Conservation (phyloP, 192 early-diverging fungal genomes). For the Coemansia nantahalensis region DNA sequence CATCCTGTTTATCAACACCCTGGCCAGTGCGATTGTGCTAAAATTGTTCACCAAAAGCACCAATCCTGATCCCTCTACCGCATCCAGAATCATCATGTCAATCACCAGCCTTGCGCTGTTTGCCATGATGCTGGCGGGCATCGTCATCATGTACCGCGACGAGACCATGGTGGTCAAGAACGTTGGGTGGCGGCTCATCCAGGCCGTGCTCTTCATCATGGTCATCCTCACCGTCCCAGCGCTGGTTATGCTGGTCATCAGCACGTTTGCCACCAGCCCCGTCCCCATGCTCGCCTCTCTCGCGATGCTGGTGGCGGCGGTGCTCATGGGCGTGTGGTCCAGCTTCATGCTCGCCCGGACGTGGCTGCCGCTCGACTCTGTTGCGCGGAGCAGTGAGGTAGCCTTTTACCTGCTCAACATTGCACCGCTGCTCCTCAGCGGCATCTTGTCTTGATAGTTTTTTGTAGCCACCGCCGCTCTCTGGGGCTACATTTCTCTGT, state of each 20-base stretch:
- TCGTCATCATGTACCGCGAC: neutral
- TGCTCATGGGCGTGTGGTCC: constrained; percentile 14
- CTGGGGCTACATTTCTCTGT: too few relatives aligned
- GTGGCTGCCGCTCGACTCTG: constrained; percentile 10
- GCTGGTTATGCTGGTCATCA: neutral
- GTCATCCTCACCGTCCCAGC: neutral
- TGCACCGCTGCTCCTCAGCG: neutral
- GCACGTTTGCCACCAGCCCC: neutral
- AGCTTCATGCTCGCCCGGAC: constrained; percentile 22
- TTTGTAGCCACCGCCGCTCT: too few relatives aligned
- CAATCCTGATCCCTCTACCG: too few relatives aligned
- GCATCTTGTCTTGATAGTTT: too few relatives aligned
- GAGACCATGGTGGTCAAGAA: too few relatives aligned
- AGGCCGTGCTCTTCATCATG: constrained; percentile 1
- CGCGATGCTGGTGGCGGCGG: neutral
- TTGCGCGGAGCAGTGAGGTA: constrained; percentile 19
- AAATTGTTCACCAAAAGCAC: too few relatives aligned
- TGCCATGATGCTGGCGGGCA: neutral
- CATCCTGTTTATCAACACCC: neutral
- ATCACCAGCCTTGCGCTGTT: neutral
- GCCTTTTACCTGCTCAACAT: constrained; percentile 13
- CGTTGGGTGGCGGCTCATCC: constrained; percentile 2
- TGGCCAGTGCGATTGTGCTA: too few relatives aligned
- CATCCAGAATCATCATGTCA: too few relatives aligned
- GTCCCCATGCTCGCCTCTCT: too few relatives aligned